phyloP scores from a whole-genome alignment of 257 asterid species.

The Rubia yunnanensis region DNA sequence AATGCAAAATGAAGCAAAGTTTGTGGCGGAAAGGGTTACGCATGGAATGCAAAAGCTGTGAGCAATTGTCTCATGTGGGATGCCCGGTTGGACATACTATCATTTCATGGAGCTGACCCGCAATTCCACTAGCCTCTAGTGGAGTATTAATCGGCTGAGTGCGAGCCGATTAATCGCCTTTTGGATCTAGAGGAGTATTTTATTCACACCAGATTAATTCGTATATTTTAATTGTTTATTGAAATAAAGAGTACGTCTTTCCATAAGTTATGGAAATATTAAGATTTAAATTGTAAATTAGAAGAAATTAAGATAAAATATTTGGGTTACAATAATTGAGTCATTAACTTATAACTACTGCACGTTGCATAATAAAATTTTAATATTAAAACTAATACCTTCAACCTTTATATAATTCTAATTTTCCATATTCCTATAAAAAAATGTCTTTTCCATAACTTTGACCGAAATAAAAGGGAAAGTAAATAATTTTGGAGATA shows the following conservation, averaged over 20 bases:
- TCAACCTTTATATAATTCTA: no score
- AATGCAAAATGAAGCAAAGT: conserved; percentile 17
- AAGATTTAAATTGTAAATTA: no score
- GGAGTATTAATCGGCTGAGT: no score
- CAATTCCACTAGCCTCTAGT: conserved; percentile 32
- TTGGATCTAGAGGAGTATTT: conserved; percentile 18
- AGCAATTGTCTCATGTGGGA: conserved; percentile 12
- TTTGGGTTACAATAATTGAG: no score
- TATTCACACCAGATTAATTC: not conserved
- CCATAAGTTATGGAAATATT: no score
- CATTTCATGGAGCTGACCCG: conserved; percentile 25
- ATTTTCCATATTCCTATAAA: no score
- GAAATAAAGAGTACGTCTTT: not conserved
- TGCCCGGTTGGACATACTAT: conserved; percentile 1
- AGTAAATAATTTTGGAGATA: not conserved
- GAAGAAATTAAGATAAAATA: no score
- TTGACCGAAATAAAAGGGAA: not conserved
- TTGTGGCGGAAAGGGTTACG: conserved; percentile 21
- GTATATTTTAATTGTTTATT: not conserved
- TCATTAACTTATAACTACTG: no score
- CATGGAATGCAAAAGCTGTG: conserved; percentile 22
- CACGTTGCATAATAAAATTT: no score
- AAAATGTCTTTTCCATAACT: no score
- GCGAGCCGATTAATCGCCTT: no score
- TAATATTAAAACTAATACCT: no score